A percentile compares a stretch with the other conserved stretches of the same genome.
Evolutionary conservation across 306 rosid genomes (phyloP).

Genomic region (Dryas alaskensis): DNA sequence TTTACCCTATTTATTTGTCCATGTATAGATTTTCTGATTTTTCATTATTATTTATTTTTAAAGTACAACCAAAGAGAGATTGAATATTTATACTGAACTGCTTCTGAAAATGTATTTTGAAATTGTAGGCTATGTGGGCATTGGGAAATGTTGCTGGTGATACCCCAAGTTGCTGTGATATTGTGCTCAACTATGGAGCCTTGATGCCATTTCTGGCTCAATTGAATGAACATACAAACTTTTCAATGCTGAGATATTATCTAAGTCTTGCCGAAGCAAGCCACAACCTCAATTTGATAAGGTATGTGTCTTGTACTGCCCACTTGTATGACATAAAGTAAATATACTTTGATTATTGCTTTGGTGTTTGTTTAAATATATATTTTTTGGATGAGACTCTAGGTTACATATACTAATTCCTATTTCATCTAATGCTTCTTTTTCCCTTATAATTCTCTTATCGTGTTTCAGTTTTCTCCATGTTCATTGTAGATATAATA

Average conservation of each 20-base stretch:
- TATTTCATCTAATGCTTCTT: no score
- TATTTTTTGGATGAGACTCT: no score
- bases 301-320: conserved; percentile 35
- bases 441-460: no score
- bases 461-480: no score
- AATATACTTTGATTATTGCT: background rate
- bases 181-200: conserved; percentile 79
- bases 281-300: conserved; percentile 89
- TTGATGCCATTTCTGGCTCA: conserved; percentile 67
- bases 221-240: conserved; percentile 88
- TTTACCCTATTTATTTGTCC: background rate
- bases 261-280: conserved; percentile 91
- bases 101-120: background rate
- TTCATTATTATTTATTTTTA: background rate
- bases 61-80: background rate
- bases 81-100: background rate
- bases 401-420: no score
- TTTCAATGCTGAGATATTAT: conserved; percentile 89
- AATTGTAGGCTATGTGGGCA: conserved; percentile 85
- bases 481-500: no score
- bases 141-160: conserved; percentile 96
- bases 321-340: background rate
- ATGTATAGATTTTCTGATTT: background rate
- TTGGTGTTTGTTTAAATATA: background rate
- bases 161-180: conserved; percentile 91